Percentiles rank a stretch among this genome's conserved stretches.
These are phyloP conservation scores for Trypanosoma platydactyli DNA, from an alignment of 208 protist genomes.

Conservation along the genomic window DNA sequence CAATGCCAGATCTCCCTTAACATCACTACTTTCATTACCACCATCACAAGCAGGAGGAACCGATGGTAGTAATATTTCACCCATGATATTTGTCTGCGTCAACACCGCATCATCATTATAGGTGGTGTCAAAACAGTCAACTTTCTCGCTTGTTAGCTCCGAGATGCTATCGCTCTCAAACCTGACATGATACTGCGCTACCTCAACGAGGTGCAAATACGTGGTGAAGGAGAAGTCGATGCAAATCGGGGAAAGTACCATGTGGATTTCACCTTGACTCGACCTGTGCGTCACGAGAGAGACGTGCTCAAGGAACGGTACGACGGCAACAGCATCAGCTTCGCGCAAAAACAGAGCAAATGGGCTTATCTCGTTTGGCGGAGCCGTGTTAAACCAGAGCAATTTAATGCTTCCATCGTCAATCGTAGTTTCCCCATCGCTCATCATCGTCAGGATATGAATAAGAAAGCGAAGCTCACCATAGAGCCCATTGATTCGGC, in stretches of 20 bases:
- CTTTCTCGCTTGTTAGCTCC: not conserved
- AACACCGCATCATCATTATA: not conserved
- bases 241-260: constrained; percentile 15
- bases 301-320: constrained; percentile 16
- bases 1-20: not conserved
- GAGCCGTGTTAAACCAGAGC: constrained; percentile 13
- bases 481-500: constrained; percentile 9
- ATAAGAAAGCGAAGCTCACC: constrained; percentile 4
- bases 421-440: constrained; percentile 4
- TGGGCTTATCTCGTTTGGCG: not conserved
- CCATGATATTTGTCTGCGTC: not conserved
- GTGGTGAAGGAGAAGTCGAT: constrained; percentile 8
- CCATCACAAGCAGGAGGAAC: not conserved
- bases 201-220: constrained; percentile 16
- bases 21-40: no score
- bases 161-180: not conserved
- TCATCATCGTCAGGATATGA: constrained; percentile 10
- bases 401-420: constrained; percentile 15
- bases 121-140: not conserved
- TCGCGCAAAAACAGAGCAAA: constrained; percentile 10
- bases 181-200: constrained; percentile 14
- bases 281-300: constrained; percentile 4
- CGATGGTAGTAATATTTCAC: no score
- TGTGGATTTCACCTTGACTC: not conserved
- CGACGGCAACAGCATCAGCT: not conserved